Evolutionary conservation across 768 basidiomycete genomes (phyloP), one percentile per base, ranked within the genome.

Genomic region (Tephrocybe sp.): DNA sequence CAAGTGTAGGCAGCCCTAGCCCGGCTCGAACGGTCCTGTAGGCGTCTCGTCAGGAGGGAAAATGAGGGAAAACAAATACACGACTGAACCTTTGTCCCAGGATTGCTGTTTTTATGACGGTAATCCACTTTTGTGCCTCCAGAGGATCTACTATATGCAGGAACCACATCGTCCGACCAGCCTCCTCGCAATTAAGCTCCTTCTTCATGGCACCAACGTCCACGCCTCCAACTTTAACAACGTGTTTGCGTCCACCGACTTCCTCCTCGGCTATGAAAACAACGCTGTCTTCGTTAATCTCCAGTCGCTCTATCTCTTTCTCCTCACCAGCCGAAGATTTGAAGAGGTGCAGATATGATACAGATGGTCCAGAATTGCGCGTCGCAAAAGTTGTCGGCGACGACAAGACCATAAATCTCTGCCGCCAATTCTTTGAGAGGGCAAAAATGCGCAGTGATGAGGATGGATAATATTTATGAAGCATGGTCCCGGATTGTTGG

Each of bases 111-210:
- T 91, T 92, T 58, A 92, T 86, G 19, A 76, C 74, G 4, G 78
- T 72, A 51, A 92, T 90, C 89, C 89, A 92, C 51, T 74, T 75
- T 58, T 89, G 87, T 9, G 85, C 80, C 60, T 87, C 86, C 1
- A 60, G 62, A 7, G 76, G 65, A 61, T 84, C 80, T 18, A 72
- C 56, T 47, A 90, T 84, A 48, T 89, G 85, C 47, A 92, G 64
- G 46, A 84, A 73, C 87, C 88, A 88, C 70, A 84, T 83, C 4
- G 77, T 76, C 49, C 76, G 69, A 4, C 76, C 80, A 2, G 71
- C 71, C 48, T 81, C 78, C 56, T 82, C 79, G 27, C 59, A 55
- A 51, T 68, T 72, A 42, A 70, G 65, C 51, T 76, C 74, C 51
- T 69, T 73, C 48, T 70, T 73, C 60, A 69, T 64, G 2, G 73